Conservation (phyloP, 129 eudicot species). For the carrot (Daucus carota) region DNA sequence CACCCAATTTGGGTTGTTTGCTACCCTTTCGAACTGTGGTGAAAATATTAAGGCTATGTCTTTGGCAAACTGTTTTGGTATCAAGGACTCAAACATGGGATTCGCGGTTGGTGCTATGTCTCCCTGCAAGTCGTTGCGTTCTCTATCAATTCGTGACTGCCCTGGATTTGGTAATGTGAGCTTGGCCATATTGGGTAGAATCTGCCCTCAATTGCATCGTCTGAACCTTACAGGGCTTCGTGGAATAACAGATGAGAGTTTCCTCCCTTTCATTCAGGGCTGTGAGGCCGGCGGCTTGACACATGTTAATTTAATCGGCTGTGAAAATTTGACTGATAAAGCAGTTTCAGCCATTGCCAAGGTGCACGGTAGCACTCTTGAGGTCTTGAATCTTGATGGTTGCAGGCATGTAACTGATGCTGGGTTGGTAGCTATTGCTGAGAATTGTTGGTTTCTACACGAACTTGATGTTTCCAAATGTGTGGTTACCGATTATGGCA, state of each 20-base stretch:
- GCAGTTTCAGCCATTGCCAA: constrained; percentile 35
- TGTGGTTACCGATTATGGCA: constrained; percentile 52
- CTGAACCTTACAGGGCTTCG: constrained; percentile 49
- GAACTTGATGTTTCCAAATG: constrained; percentile 64
- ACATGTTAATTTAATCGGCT: constrained; percentile 44
- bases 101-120: constrained; percentile 20
- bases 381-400: constrained; percentile 51
- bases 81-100: constrained; percentile 32
- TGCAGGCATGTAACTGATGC: constrained; percentile 53
- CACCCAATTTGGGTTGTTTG: constrained; percentile 60
- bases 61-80: constrained; percentile 49
- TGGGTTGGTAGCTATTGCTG: constrained; percentile 53
- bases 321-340: constrained; percentile 47
- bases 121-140: constrained; percentile 36
- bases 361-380: constrained; percentile 64
- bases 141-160: constrained; percentile 61
- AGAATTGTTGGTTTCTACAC: constrained; percentile 42
- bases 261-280: constrained; percentile 46
- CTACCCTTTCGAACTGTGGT: constrained; percentile 35
- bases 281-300: constrained; percentile 48
- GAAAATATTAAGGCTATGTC: constrained; percentile 62
- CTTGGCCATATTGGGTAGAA: constrained; percentile 46
- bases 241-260: constrained; percentile 51
- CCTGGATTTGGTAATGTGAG: constrained; percentile 61
- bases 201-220: constrained; percentile 60